phyloP scores from a whole-genome alignment of 495 filamentous ascomycete species.

The Neurospora africana region DNA sequence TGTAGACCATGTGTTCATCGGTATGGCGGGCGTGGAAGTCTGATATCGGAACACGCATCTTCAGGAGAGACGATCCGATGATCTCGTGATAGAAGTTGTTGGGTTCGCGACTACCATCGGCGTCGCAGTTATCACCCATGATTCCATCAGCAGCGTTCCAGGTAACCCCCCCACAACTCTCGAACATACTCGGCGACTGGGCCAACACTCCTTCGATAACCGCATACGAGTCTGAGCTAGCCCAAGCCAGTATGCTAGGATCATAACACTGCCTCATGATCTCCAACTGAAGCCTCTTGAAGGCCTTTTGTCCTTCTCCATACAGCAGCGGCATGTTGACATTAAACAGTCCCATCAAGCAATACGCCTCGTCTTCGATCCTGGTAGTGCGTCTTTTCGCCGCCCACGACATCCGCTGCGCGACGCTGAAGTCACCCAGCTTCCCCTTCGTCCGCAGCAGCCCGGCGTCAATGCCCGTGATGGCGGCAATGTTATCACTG shows the following conservation, averaged over 20 bases:
- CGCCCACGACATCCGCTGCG: constrained; percentile 13
- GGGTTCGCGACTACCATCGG: background rate
- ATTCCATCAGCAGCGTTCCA: background rate
- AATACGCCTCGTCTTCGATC: constrained; percentile 17
- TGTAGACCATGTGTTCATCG: background rate
- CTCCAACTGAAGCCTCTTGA: constrained; percentile 12
- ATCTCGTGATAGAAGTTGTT: constrained; percentile 2
- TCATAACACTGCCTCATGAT: constrained; percentile 9
- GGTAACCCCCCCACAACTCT: constrained; percentile 3
- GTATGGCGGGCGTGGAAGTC: background rate
- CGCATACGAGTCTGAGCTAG: constrained; percentile 1
- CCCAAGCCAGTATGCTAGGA: constrained; percentile 10
- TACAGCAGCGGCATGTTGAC: constrained; percentile 19
- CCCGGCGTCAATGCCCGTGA: constrained; percentile 19
- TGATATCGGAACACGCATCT: constrained; percentile 1
- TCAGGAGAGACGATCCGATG: constrained; percentile 3
- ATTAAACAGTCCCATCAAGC: constrained; percentile 13
- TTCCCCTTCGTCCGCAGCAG: background rate
- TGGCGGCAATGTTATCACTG: constrained; percentile 1
- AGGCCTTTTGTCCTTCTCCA: constrained; percentile 12
- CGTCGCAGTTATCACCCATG: background rate
- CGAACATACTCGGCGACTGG: constrained; percentile 4
- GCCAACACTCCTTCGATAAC: constrained; percentile 6
- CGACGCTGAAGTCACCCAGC: constrained; percentile 1
- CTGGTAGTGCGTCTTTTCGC: constrained; percentile 11